A percentile compares a stretch with the other conserved stretches of the same genome.
phyloP scores from a whole-genome alignment of 1,284 basidiomycete species.

The Irpex sp. region DNA sequence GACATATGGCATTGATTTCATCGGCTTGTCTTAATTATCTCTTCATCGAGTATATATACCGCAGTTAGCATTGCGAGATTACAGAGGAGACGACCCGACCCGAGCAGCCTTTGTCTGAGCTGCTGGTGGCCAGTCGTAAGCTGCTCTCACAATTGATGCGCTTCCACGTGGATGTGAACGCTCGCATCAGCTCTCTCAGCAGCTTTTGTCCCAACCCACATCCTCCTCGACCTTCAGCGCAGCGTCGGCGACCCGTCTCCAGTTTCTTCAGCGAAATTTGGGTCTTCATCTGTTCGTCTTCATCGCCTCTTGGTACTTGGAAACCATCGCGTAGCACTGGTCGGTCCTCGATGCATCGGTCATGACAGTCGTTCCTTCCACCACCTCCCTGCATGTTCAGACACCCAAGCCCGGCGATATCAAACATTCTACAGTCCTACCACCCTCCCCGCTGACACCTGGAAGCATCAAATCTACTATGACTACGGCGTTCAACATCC shows the following conservation, averaged over 20 bases:
- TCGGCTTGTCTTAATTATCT: neutral
- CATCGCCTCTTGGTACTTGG: neutral
- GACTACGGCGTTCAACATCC: constrained; percentile 1
- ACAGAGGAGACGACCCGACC: neutral
- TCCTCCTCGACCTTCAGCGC: neutral
- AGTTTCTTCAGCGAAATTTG: neutral
- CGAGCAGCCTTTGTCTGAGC: neutral
- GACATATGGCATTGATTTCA: neutral
- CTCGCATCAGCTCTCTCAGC: neutral
- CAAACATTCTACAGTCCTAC: constrained; percentile 6
- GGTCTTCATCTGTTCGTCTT: neutral
- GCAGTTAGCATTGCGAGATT: neutral
- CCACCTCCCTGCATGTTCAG: constrained; percentile 9
- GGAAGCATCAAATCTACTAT: constrained; percentile 8
- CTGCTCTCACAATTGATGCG: neutral
- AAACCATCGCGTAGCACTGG: neutral
- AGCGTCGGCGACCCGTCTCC: neutral
- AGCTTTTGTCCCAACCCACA: neutral
- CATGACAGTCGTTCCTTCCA: constrained; percentile 13
- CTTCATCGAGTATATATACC: neutral
- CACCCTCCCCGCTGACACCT: constrained; percentile 13
- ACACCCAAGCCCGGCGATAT: constrained; percentile 10
- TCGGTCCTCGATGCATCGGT: constrained; percentile 11
- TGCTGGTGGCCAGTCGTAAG: neutral
- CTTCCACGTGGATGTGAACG: neutral